Conservation (phyloP, 352 stramenopile genomes). For the Pythium coloratum region DNA sequence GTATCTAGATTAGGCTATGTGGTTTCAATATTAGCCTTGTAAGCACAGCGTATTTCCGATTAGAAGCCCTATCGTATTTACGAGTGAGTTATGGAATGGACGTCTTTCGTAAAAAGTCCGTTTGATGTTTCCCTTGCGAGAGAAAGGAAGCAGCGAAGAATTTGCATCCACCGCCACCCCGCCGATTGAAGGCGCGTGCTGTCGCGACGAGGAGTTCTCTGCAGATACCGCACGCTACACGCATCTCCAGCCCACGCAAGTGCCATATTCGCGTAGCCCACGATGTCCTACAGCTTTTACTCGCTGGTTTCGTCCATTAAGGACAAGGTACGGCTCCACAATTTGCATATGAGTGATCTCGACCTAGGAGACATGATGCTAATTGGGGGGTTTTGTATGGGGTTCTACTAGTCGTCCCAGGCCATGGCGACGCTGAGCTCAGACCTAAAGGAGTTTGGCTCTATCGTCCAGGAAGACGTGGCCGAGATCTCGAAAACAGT, state of each 20-base stretch:
- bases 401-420: constrained; percentile 48
- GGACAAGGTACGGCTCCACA: constrained; percentile 30
- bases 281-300: constrained; percentile 49
- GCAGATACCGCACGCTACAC: not conserved
- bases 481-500: constrained; percentile 58
- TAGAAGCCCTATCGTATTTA: not conserved
- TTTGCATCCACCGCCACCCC: not conserved
- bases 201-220: not conserved
- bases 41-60: no score
- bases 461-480: constrained; percentile 71
- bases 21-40: no score
- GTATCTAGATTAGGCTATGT: no score
- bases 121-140: not conserved
- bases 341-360: not conserved
- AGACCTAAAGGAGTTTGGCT: constrained; percentile 68
- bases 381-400: not conserved
- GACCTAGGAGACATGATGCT: not conserved
- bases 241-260: not conserved
- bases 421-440: constrained; percentile 73
- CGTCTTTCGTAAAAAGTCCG: not conserved
- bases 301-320: constrained; percentile 42
- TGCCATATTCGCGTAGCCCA: not conserved
- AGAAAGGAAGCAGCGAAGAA: not conserved
- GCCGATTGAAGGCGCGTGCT: constrained; percentile 1
- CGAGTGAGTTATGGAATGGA: not conserved